Percentiles rank a stretch among this genome's conserved stretches.
These are phyloP conservation scores for Dalbergia oliveri DNA, from an alignment of 306 rosid genomes.

Conservation along the genomic window DNA sequence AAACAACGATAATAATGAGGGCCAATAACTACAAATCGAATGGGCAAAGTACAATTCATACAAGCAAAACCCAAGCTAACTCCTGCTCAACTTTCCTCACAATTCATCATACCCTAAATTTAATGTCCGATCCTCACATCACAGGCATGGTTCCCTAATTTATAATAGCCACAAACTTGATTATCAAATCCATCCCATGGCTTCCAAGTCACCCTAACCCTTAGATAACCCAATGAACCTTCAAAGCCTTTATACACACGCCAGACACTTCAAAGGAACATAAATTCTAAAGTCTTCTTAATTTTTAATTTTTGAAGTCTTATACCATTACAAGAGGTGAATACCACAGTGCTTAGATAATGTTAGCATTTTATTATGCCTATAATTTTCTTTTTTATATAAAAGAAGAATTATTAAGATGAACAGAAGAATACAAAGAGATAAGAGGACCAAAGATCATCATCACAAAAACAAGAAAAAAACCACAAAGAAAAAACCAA, in stretches of 20 bases:
- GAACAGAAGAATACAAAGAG: neutral
- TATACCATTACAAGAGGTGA: no score
- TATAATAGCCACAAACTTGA: slow-evolving; percentile 2
- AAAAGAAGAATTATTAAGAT: no score
- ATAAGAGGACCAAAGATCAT: neutral
- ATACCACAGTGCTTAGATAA: neutral
- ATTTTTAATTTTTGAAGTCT: no score
- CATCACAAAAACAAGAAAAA: neutral
- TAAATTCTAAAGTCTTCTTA: no score
- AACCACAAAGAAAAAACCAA: no score
- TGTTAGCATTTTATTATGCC: neutral
- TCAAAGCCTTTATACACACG: neutral
- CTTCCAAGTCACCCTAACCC: slow-evolving; percentile 23
- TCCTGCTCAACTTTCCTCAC: slow-evolving; percentile 15
- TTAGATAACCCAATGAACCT: slow-evolving; percentile 7
- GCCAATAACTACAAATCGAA: slow-evolving; percentile 26
- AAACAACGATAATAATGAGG: neutral
- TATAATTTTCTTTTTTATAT: no score
- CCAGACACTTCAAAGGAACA: no score
- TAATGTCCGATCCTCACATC: slow-evolving; percentile 1
- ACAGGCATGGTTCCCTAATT: slow-evolving; percentile 8
- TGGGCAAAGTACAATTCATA: slow-evolving; percentile 9
- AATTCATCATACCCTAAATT: neutral
- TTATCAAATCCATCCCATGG: slow-evolving; percentile 1
- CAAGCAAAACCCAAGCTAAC: neutral